Percentiles rank a stretch among this genome's conserved stretches.
phyloP scores from a whole-genome alignment of 2,329 filamentous ascomycete genomes.

The Paramyrothecium sp. region DNA sequence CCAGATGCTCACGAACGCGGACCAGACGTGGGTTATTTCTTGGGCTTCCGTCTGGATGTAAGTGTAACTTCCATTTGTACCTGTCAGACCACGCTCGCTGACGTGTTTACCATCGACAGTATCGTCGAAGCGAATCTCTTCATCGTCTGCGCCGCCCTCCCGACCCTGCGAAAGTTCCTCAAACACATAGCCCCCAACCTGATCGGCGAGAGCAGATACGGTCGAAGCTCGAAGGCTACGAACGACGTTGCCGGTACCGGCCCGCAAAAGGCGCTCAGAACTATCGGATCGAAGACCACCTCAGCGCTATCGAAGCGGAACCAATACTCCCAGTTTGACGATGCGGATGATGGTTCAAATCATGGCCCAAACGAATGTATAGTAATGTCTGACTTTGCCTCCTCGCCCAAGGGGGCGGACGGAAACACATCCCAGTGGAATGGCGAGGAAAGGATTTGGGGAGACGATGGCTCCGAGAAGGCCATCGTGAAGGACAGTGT shows the following conservation, averaged over 20 bases:
- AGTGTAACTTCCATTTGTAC: conserved; percentile 5
- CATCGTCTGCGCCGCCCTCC: conserved; percentile 33
- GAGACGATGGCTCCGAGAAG: not conserved
- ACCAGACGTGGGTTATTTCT: conserved; percentile 29
- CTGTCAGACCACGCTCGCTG: no score
- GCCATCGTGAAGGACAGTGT: not conserved
- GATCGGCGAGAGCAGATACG: conserved; percentile 11
- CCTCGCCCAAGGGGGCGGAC: not conserved
- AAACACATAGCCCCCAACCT: conserved; percentile 23
- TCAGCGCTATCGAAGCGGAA: not conserved
- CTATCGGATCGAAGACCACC: not conserved
- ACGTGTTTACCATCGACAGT: conserved; percentile 13
- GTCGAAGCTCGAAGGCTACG: not conserved
- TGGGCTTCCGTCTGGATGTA: conserved; percentile 26
- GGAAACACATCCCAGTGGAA: not conserved
- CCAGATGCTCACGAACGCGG: conserved; percentile 17
- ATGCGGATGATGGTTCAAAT: not conserved
- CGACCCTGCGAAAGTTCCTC: conserved; percentile 33
- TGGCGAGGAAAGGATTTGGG: not conserved
- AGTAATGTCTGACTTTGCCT: not conserved
- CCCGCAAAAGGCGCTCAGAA: not conserved
- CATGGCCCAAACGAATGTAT: not conserved
- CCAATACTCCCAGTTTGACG: not conserved
- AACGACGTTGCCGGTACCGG: not conserved
- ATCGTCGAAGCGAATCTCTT: conserved; percentile 34